Evolutionary conservation across 306 rosid genomes (phyloP).

Genomic region (Vachellia collinsii): DNA sequence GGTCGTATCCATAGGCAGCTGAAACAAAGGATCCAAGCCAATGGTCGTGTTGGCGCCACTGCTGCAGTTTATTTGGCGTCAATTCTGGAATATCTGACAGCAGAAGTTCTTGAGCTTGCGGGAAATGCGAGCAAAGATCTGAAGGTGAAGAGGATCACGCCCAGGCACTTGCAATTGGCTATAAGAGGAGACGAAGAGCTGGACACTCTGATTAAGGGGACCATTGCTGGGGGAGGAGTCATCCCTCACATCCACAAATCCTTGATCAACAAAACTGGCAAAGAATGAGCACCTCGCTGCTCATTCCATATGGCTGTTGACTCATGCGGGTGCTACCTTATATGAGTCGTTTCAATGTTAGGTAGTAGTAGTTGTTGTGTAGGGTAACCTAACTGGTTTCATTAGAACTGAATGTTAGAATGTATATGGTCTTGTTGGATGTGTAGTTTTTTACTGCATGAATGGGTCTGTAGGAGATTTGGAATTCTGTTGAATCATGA

Average conservation of each 20-base stretch:
- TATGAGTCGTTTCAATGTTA: conserved; percentile 26
- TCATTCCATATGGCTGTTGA: conserved; percentile 24
- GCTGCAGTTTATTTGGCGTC: conserved; percentile 97
- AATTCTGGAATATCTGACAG: conserved; percentile 91
- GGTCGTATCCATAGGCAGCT: conserved; percentile 95
- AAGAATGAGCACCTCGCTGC: conserved; percentile 61
- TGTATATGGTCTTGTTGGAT: conserved; percentile 35
- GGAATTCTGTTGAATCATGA: conserved; percentile 11
- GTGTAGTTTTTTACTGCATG: conserved; percentile 17
- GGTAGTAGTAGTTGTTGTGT: not conserved
- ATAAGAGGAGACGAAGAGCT: conserved; percentile 98
- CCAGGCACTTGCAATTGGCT: conserved; percentile 94
- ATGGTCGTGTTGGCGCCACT: conserved; percentile 96
- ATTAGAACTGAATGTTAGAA: conserved; percentile 29
- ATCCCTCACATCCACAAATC: conserved; percentile 98
- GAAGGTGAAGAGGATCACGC: conserved; percentile 97
- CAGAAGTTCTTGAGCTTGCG: conserved; percentile 93
- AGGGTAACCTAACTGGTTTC: conserved; percentile 4
- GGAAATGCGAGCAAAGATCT: conserved; percentile 97
- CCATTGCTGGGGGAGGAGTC: conserved; percentile 99
- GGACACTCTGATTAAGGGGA: conserved; percentile 92
- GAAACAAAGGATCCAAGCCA: conserved; percentile 71
- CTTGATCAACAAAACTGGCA: conserved; percentile 91
- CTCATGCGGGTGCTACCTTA: conserved; percentile 37
- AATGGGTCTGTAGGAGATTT: not conserved